phyloP scores from a whole-genome alignment of 495 filamentous ascomycete species.

The Podospora pseudopauciseta region DNA sequence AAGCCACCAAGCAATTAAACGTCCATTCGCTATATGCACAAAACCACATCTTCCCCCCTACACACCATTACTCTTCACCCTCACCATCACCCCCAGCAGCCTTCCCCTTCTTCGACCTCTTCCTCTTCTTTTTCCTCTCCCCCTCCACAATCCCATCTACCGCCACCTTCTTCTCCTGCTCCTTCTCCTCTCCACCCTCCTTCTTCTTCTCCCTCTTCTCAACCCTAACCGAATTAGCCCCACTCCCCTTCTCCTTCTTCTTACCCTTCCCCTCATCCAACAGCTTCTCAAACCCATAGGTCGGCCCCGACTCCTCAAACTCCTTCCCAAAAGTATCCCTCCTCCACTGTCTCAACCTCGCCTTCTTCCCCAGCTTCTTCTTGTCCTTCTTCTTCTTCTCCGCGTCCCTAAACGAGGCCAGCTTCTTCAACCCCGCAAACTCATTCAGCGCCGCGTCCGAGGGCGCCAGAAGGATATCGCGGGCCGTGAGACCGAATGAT shows the following conservation, averaged over 20 bases:
- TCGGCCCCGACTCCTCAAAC: conserved; percentile 46
- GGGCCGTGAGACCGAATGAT: conserved; percentile 80
- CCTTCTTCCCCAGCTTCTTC: conserved; percentile 88
- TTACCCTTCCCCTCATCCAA: conserved; percentile 22
- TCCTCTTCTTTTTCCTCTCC: conserved; percentile 50
- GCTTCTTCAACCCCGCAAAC: conserved; percentile 90
- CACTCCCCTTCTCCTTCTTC: conserved; percentile 14
- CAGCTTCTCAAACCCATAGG: conserved; percentile 41
- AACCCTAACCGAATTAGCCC: conserved; percentile 20
- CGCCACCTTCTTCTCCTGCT: conserved; percentile 4
- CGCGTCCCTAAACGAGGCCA: conserved; percentile 79
- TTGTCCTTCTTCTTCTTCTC: conserved; percentile 86
- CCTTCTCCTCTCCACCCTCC: conserved; percentile 6
- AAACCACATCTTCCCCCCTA: background rate
- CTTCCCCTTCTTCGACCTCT: conserved; percentile 41
- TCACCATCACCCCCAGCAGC: conserved; percentile 11
- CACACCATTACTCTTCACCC: background rate
- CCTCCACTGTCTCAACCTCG: conserved; percentile 82
- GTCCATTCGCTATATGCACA: conserved; percentile 4
- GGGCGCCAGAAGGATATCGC: conserved; percentile 84
- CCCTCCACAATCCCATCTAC: conserved; percentile 29
- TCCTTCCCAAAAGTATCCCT: conserved; percentile 83
- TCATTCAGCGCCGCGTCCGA: conserved; percentile 82
- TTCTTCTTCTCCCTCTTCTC: conserved; percentile 14
- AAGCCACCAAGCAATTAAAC: background rate